phyloP scores from a whole-genome alignment of 106 monocot species.

The Dioscorea dumetorum region DNA sequence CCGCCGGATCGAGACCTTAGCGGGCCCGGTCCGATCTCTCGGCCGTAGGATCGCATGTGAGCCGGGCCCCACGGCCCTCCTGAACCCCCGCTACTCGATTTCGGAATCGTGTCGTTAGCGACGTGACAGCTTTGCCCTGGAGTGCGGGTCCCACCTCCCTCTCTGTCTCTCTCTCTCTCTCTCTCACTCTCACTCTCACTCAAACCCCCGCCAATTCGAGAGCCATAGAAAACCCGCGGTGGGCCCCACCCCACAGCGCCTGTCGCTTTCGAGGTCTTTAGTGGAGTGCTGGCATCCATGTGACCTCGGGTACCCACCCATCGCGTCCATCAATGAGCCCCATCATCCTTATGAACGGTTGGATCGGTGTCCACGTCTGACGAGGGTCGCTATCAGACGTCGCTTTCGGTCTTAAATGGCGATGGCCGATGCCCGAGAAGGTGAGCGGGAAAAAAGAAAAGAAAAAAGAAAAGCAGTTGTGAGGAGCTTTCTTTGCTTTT shows the following conservation, averaged over 20 bases:
- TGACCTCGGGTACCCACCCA: too few relatives aligned
- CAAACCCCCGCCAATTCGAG: too few relatives aligned
- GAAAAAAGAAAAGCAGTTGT: constrained; percentile 6
- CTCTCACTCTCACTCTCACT: neutral
- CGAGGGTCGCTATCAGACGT: constrained; percentile 6
- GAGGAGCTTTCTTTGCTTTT: neutral
- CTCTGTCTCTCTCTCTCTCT: neutral
- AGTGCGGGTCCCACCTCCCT: constrained; percentile 10
- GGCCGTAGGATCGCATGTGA: neutral
- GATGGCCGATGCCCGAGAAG: constrained; percentile 1
- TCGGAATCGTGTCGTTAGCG: neutral
- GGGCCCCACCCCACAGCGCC: constrained; percentile 10
- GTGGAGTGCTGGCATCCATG: too few relatives aligned
- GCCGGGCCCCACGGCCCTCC: neutral
- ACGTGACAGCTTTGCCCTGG: neutral
- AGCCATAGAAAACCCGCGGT: too few relatives aligned
- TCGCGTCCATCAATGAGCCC: neutral
- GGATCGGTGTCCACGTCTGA: neutral
- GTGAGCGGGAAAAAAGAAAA: constrained; percentile 16
- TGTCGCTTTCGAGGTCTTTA: too few relatives aligned
- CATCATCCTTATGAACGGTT: neutral
- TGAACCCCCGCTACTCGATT: too few relatives aligned
- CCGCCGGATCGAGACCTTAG: neutral
- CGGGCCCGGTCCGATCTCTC: neutral
- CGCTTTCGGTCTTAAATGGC: constrained; percentile 16